Evolutionary conservation across 1,284 basidiomycete species (phyloP).

Genomic region (Phaffia rhodozyma): DNA sequence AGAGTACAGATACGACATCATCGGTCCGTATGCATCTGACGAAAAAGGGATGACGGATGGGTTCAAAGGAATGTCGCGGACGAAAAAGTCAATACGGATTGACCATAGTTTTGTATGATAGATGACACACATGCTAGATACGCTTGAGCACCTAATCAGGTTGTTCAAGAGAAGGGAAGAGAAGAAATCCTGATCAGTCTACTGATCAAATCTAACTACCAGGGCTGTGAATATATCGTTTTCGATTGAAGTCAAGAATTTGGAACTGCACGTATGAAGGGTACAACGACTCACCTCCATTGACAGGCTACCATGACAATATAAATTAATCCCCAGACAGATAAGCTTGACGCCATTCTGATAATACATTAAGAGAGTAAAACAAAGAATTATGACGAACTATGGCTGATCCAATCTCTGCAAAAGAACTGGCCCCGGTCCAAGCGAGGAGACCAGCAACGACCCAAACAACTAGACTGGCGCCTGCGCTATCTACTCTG

Average conservation of each 20-base stretch:
- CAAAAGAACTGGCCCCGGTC: constrained; percentile 83
- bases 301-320: too few species aligned
- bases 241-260: constrained; percentile 22
- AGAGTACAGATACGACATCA: constrained; percentile 72
- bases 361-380: not conserved
- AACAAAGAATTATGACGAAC: constrained; percentile 43
- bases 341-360: too few species aligned
- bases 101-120: too few species aligned
- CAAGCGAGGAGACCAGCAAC: constrained; percentile 69
- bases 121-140: constrained; percentile 65
- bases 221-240: constrained; percentile 22
- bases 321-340: too few species aligned
- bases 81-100: too few species aligned
- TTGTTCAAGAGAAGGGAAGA: constrained; percentile 48
- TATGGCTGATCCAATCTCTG: constrained; percentile 71
- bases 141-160: constrained; percentile 57
- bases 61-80: not conserved
- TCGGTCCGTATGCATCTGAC: constrained; percentile 51
- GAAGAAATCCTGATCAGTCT: too few species aligned
- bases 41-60: not conserved
- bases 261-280: not conserved
- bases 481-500: constrained; percentile 47
- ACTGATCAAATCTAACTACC: too few species aligned
- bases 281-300: too few species aligned
- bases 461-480: constrained; percentile 69